Base-by-base conservation (phyloP, 2,329 filamentous ascomycete genomes). In the Venturia asperata region DNA sequence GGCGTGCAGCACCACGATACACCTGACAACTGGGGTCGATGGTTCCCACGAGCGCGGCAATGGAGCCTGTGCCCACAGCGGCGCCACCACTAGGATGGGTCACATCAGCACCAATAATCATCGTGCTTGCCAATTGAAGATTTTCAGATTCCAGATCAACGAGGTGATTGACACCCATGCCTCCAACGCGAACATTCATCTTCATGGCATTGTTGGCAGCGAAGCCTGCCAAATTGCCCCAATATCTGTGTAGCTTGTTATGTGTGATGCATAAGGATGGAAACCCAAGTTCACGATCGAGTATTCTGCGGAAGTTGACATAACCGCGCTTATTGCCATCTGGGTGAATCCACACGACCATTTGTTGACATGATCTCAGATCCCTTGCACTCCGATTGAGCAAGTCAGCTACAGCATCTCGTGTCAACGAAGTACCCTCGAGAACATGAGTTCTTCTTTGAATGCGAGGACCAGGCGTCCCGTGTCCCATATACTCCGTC, bases 51-150 rank as follows among this genome's bases (percentile, higher is more conserved):
- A 80, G 69, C 3, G 73, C 73, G 1, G 78, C 77, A 17, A 80
- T 74, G 0, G 76, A 78, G 0, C 78, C 78, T 0, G 69, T 70
- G 13, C 70, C 70, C 2, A 41, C 7, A 1, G 71, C 24, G 2
- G 70, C 64, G 1, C 66, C 69, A 0, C 65, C 39, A 1, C 69
- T 69, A 0, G 78, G 76, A 67, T 82, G 79, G 0, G 75, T 76
- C 0, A 80, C 74, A 66, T 82, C 80, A 0, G 74, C 75, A 0
- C 78, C 78, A 7, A 80, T 67, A 9, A 80, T 67, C 65, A 80
- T 74, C 0, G 76, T 77, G 10, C 71, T 61, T 1, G 60, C 64
- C 21, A 64, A 43, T 3, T 21, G 15, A 10, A 69, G 30, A 7
- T 67, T 60, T 43, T 64, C 61, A n/a, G 66, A 64, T 56, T 43